Percentiles rank a stretch among this genome's conserved stretches.
phyloP scores from a whole-genome alignment of 805 yeast species.

The Wilhelminamyces savonicus region DNA sequence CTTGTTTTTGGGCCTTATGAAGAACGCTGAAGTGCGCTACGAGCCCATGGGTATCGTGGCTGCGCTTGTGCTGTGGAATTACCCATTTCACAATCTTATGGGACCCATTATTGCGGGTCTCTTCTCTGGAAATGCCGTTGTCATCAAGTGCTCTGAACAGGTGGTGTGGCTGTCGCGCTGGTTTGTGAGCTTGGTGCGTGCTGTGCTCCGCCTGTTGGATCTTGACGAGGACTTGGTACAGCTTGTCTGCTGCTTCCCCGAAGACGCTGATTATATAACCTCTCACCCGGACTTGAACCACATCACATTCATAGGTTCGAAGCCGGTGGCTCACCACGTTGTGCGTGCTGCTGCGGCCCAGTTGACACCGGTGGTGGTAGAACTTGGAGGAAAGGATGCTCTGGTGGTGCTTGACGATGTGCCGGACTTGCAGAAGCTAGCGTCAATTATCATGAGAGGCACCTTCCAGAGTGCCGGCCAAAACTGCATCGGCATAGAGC shows the following conservation, averaged over 20 bases:
- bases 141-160: slow-evolving; percentile 91
- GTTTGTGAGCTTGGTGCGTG: slow-evolving; percentile 65
- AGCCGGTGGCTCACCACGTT: slow-evolving; percentile 87
- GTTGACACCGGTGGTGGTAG: slow-evolving; percentile 93
- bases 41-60: slow-evolving; percentile 88
- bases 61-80: slow-evolving; percentile 94
- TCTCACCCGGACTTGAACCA: slow-evolving; percentile 79
- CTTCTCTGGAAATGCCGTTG: slow-evolving; percentile 86
- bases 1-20: slow-evolving; percentile 71
- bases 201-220: slow-evolving; percentile 68
- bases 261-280: slow-evolving; percentile 80
- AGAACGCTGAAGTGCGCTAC: slow-evolving; percentile 88
- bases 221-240: slow-evolving; percentile 81
- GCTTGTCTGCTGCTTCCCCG: slow-evolving; percentile 82
- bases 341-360: slow-evolving; percentile 75
- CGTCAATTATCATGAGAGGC: slow-evolving; percentile 84
- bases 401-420: slow-evolving; percentile 81
- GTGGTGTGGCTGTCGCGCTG: slow-evolving; percentile 91
- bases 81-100: slow-evolving; percentile 89
- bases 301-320: slow-evolving; percentile 93
- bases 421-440: slow-evolving; percentile 45
- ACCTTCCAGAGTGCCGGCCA: slow-evolving; percentile 97
- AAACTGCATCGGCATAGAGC: slow-evolving; percentile 95
- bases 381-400: slow-evolving; percentile 95
- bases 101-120: slow-evolving; percentile 89